These are phyloP conservation scores for Exserohilum turcica DNA, from an alignment of 2,329 filamentous ascomycete genomes.

Conservation along the genomic window DNA sequence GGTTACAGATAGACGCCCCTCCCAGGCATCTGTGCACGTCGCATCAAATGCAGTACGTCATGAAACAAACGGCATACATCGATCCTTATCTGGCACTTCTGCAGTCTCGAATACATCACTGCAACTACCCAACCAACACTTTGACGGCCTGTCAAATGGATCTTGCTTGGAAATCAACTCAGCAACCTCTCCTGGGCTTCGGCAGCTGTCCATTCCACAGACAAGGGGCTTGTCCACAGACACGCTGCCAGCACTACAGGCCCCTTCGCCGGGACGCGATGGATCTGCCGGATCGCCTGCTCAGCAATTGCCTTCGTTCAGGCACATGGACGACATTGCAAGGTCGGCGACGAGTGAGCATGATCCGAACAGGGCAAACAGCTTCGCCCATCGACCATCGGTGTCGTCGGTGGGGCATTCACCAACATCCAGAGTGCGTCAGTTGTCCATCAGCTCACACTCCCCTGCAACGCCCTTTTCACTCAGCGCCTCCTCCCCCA, in stretches of 20 bases:
- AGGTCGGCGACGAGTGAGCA: conserved; percentile 41
- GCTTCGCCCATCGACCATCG: conserved; percentile 42
- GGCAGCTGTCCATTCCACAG: conserved; percentile 40
- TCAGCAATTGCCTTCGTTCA: conserved; percentile 42
- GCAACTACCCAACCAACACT: conserved; percentile 20
- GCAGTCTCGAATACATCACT: conserved; percentile 15
- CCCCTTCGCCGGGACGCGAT: conserved; percentile 39
- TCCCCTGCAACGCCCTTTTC: conserved; percentile 40
- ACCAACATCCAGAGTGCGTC: conserved; percentile 41
- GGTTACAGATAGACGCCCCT: conserved; percentile 18
- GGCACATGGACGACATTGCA: conserved; percentile 43
- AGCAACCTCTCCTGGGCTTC: conserved; percentile 37
- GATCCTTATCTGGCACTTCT: conserved; percentile 11
- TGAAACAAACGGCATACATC: conserved; percentile 8
- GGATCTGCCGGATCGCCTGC: conserved; percentile 35
- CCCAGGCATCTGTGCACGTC: conserved; percentile 11
- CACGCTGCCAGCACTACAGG: conserved; percentile 46
- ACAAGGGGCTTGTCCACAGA: conserved; percentile 34
- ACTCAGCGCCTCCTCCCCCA: conserved; percentile 42
- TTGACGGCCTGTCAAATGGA: conserved; percentile 27
- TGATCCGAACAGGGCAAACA: conserved; percentile 33
- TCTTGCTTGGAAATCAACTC: conserved; percentile 28
- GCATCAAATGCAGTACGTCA: conserved; percentile 12
- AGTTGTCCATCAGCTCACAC: conserved; percentile 41
- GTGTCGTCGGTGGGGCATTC: conserved; percentile 45